phyloP scores from a whole-genome alignment of 805 yeast genomes.

The Candida ficus region DNA sequence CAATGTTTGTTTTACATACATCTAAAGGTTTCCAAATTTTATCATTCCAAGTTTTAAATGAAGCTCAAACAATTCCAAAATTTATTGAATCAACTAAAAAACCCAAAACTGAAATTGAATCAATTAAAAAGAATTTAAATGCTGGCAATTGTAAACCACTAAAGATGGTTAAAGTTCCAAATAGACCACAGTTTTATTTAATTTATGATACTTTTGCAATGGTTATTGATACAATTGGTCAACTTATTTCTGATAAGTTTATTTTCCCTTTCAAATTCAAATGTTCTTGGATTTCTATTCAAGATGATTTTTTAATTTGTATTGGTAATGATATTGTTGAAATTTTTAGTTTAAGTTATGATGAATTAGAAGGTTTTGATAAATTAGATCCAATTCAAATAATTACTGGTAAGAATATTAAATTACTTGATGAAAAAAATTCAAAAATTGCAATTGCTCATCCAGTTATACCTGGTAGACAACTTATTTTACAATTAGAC shows the following conservation, averaged over 20 bases:
- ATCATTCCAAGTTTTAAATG: conserved; percentile 50
- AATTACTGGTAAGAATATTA: conserved; percentile 64
- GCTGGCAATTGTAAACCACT: conserved; percentile 42
- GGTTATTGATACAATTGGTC: conserved; percentile 55
- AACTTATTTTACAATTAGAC: conserved; percentile 43
- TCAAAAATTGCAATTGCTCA: conserved; percentile 52
- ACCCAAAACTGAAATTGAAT: conserved; percentile 29
- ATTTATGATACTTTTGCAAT: conserved; percentile 71
- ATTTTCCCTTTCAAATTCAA: conserved; percentile 38
- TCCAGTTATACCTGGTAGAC: conserved; percentile 58
- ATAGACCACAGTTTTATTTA: conserved; percentile 48
- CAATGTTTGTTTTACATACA: conserved; percentile 63
- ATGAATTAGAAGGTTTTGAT: conserved; percentile 29
- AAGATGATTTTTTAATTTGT: conserved; percentile 44
- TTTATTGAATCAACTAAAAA: conserved; percentile 25
- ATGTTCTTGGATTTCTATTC: conserved; percentile 35
- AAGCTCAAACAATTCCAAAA: conserved; percentile 54
- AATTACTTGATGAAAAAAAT: conserved; percentile 36
- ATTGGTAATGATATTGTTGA: conserved; percentile 67
- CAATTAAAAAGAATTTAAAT: conserved; percentile 35
- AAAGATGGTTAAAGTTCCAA: conserved; percentile 57
- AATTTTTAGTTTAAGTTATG: conserved; percentile 52
- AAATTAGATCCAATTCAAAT: conserved; percentile 54
- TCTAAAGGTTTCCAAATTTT: conserved; percentile 62
- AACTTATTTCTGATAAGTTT: conserved; percentile 37